These are phyloP conservation scores for Lactarius akahatsu DNA, from an alignment of 768 basidiomycete genomes.

Conservation along the genomic window DNA sequence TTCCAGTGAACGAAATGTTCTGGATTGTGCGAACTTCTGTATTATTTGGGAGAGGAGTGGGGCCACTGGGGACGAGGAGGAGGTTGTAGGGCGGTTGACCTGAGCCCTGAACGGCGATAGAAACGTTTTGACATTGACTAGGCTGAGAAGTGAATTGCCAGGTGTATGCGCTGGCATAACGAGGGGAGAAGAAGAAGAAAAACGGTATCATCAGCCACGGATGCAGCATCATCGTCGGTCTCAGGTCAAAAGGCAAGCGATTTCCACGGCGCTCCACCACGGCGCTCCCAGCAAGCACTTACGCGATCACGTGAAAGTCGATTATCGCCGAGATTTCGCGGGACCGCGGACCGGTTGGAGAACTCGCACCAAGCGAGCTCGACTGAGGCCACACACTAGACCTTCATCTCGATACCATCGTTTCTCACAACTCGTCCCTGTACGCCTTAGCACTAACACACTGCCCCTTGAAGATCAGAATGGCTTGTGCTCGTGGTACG, in stretches of 20 bases:
- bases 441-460: too few species aligned
- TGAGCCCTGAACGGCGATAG: constrained; percentile 56
- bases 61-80: constrained; percentile 66
- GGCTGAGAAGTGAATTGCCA: constrained; percentile 50
- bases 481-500: too few species aligned
- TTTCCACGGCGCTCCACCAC: not conserved
- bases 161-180: constrained; percentile 41
- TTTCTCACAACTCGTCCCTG: too few species aligned
- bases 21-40: constrained; percentile 64
- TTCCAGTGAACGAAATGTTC: constrained; percentile 50
- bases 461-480: too few species aligned
- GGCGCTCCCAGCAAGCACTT: not conserved
- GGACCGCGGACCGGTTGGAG: too few species aligned
- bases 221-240: constrained; percentile 5
- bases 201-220: constrained; percentile 17
- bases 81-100: constrained; percentile 67
- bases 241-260: not conserved
- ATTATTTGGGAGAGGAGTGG: constrained; percentile 57
- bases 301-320: not conserved
- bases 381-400: too few species aligned
- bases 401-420: too few species aligned
- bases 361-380: too few species aligned
- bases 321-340: too few species aligned
- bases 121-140: constrained; percentile 64
- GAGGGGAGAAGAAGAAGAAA: constrained; percentile 27